Percentiles rank a stretch among this genome's conserved stretches.
Evolutionary conservation across 1,284 basidiomycete genomes (phyloP).

Genomic region (Rhizopogon hawkerae): DNA sequence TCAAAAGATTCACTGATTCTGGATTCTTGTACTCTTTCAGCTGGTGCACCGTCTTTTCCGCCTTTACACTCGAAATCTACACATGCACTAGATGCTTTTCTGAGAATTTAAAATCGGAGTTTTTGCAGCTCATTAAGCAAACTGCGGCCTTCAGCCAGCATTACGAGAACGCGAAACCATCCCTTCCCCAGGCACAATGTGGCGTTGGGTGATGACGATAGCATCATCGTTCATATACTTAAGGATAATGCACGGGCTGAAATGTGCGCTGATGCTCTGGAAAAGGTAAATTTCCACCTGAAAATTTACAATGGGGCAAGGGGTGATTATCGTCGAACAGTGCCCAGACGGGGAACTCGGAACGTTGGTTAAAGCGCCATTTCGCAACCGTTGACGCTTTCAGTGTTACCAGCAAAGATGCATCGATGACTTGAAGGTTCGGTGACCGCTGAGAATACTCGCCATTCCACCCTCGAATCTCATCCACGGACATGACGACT

Average conservation of each 20-base stretch:
- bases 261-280: background rate
- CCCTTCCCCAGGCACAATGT: background rate
- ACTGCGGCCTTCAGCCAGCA: too few species aligned
- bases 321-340: background rate
- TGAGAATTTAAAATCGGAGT: background rate
- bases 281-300: background rate
- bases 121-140: too few species aligned
- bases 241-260: background rate
- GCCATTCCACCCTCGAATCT: constrained; percentile 25
- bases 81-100: background rate
- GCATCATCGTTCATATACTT: background rate
- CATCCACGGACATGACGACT: constrained; percentile 15
- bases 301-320: background rate
- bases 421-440: background rate
- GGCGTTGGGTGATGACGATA: background rate
- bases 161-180: too few species aligned
- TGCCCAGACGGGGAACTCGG: background rate
- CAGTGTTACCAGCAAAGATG: background rate
- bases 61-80: background rate
- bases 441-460: constrained; percentile 1
- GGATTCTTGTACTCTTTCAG: background rate
- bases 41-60: background rate
- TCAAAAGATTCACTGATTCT: too few species aligned
- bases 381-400: background rate
- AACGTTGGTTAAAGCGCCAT: background rate